Evolutionary conservation across 352 stramenopile species (phyloP).

Genomic region (Pythium insidiosum): DNA sequence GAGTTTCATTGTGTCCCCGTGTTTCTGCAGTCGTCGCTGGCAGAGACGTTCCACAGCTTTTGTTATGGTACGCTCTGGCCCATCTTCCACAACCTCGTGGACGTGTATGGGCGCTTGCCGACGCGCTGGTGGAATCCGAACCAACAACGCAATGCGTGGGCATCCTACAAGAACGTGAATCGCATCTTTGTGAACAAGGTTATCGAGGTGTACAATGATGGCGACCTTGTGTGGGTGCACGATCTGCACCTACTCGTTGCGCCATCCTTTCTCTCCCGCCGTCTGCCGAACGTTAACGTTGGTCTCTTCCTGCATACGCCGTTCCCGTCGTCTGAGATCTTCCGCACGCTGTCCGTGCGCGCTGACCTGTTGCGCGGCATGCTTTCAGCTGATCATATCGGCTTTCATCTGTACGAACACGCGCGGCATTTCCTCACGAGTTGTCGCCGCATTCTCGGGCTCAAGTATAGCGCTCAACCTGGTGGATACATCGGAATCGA

Average conservation of each 20-base stretch:
- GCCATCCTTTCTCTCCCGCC: slow-evolving; percentile 93
- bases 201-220: slow-evolving; percentile 87
- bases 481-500: slow-evolving; percentile 92
- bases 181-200: slow-evolving; percentile 95
- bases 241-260: slow-evolving; percentile 97
- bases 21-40: slow-evolving; percentile 88
- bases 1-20: slow-evolving; percentile 96
- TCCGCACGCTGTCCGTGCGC: slow-evolving; percentile 94
- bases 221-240: slow-evolving; percentile 96
- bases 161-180: slow-evolving; percentile 96
- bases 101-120: slow-evolving; percentile 87
- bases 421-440: slow-evolving; percentile 97
- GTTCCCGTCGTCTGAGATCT: slow-evolving; percentile 99
- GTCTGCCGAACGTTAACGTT: slow-evolving; percentile 91
- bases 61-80: slow-evolving; percentile 98
- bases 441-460: slow-evolving; percentile 83
- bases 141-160: slow-evolving; percentile 85
- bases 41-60: slow-evolving; percentile 89
- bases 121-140: slow-evolving; percentile 82
- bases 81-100: slow-evolving; percentile 98
- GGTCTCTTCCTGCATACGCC: slow-evolving; percentile 99
- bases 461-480: slow-evolving; percentile 89
- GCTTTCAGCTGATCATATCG: slow-evolving; percentile 96
- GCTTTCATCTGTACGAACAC: slow-evolving; percentile 98
- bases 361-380: slow-evolving; percentile 95